Evolutionary conservation across 2,329 filamentous ascomycete genomes (phyloP).

Genomic region (Penicillium rolfsii): DNA sequence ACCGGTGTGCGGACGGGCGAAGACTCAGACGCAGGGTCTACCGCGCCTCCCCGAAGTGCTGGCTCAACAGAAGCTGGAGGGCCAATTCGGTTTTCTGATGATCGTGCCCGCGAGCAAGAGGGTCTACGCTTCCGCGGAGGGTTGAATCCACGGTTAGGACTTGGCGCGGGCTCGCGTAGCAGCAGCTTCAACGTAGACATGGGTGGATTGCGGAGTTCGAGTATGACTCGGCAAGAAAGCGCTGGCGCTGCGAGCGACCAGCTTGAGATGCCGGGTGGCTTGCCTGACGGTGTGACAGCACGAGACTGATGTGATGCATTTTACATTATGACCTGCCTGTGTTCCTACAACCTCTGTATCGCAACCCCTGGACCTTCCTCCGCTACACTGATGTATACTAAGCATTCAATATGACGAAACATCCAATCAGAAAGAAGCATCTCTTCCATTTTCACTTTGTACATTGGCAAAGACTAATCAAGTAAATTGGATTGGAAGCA

Average conservation of each 20-base stretch:
- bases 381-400: constrained; percentile 6
- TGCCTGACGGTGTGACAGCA: constrained; percentile 31
- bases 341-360: constrained; percentile 3
- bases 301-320: constrained; percentile 2
- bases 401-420: neutral
- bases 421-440: neutral
- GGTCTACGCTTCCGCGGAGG: constrained; percentile 41
- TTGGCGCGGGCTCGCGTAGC: constrained; percentile 38
- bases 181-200: constrained; percentile 42
- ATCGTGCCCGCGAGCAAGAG: constrained; percentile 32
- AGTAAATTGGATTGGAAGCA: neutral
- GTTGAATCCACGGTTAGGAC: constrained; percentile 32
- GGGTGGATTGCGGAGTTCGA: constrained; percentile 37
- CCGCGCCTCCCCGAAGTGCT: constrained; percentile 36
- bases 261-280: constrained; percentile 44
- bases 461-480: constrained; percentile 4
- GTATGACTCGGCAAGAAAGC: constrained; percentile 39
- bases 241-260: constrained; percentile 35
- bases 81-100: constrained; percentile 28
- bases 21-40: constrained; percentile 45
- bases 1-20: constrained; percentile 49
- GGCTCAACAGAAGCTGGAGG: constrained; percentile 34
- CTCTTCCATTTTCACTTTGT: neutral
- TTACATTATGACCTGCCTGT: neutral
- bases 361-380: neutral